Evolutionary conservation across 371 early-diverging fungal species (phyloP), one percentile per base, ranked within the genome.

Genomic region (Actinomortierella wolfii): DNA sequence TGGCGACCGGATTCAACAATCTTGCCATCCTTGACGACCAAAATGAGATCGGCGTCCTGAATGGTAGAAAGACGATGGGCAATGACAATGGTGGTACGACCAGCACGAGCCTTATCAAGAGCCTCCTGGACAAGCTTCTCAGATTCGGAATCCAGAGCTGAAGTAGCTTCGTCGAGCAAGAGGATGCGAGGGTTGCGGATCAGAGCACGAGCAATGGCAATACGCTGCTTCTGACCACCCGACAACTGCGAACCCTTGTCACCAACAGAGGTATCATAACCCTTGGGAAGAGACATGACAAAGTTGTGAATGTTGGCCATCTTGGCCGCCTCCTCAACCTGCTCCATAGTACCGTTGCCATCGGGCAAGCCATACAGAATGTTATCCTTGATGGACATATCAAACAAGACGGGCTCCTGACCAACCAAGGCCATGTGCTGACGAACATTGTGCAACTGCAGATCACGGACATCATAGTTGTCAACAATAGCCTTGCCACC

Each of bases 151-250:
- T 97, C 97, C 46, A 97, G 67, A 0, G 97, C 96, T 1, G 93
- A 91, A 0, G 99, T 99, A 0, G 99, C 97, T 73, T 99, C 99
- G 66, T 99, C 99, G 34, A 99, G 76, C 20, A 99, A 76, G 46
- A 98, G 76, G 7, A 98, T 86, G 55, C 80, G 83, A 24, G 96
- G 96, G 58, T 95, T 87, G 55, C 91, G 88, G 67, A 98, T 86
- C 59, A 87, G 48, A 0, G 88, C 88, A 59, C 92, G 81, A 20
- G 90, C 86, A 59, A 90, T 81, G 23, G 86, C 80, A 76, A 91
- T 82, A 67, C 90, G 84, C 68, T 91, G 91, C 61, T 86, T 86
- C 73, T 85, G 85, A 26, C 92, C 92, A 53, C 91, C 91, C 54
- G 85, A 83, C 1, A 90, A 58, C 57, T 85, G 85, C 21, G 83